Conservation (phyloP, 2,329 filamentous ascomycete genomes). For the Metarhizium anisopliae region DNA sequence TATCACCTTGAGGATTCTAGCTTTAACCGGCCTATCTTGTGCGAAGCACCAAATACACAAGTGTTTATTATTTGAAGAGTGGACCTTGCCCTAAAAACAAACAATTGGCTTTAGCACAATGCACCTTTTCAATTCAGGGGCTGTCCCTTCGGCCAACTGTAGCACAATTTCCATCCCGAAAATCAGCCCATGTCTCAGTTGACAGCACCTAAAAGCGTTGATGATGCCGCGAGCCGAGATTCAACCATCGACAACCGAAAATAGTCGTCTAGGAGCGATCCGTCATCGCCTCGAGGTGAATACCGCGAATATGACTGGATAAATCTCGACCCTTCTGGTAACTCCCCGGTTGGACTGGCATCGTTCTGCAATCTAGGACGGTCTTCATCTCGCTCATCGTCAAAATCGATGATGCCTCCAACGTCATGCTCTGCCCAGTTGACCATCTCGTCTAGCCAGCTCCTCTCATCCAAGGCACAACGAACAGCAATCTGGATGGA, state of each 20-base stretch:
- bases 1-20: too few relatives aligned
- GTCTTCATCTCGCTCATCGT: conserved; percentile 26
- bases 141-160: not conserved
- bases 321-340: conserved; percentile 21
- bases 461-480: conserved; percentile 28
- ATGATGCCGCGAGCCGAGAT: conserved; percentile 10
- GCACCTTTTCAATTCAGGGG: too few relatives aligned
- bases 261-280: conserved; percentile 22
- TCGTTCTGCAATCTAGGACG: conserved; percentile 21
- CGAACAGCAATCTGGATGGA: conserved; percentile 31
- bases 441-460: conserved; percentile 22
- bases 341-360: conserved; percentile 26
- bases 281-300: conserved; percentile 32
- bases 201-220: conserved; percentile 6
- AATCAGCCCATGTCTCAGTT: not conserved
- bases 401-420: conserved; percentile 34
- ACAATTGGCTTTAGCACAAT: too few relatives aligned
- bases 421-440: conserved; percentile 22
- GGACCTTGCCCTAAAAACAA: too few relatives aligned
- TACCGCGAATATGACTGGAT: conserved; percentile 24
- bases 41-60: too few relatives aligned
- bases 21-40: too few relatives aligned
- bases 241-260: conserved; percentile 12
- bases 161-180: not conserved
- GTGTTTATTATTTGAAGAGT: too few relatives aligned